Conservation (phyloP, 768 basidiomycete species). For the Exidia glandulosa region DNA sequence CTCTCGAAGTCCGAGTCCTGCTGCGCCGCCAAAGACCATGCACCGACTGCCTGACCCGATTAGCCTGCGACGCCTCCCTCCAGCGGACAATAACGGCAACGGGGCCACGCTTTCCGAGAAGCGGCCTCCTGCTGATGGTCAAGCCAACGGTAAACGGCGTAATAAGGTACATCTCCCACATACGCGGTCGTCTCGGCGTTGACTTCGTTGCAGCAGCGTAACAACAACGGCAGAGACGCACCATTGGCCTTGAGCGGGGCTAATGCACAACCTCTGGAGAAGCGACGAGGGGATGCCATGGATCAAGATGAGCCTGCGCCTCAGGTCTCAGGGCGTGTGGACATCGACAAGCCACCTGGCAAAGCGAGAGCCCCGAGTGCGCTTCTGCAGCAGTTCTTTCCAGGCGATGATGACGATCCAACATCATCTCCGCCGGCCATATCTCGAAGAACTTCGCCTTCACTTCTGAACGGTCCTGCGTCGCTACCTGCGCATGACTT, state of each 20-base stretch:
- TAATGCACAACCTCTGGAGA: not conserved
- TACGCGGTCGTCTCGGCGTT: not conserved
- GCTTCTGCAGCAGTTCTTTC: slow-evolving; percentile 65
- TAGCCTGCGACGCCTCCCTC: slow-evolving; percentile 22
- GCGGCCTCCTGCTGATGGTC: not conserved
- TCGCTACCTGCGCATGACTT: too few species aligned
- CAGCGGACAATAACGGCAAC: not conserved
- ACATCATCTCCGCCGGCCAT: slow-evolving; percentile 21
- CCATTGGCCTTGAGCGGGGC: not conserved
- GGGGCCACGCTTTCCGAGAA: too few species aligned
- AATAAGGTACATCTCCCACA: not conserved
- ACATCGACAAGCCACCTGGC: not conserved
- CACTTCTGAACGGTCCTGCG: too few species aligned
- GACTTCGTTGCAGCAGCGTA: not conserved
- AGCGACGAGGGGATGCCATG: not conserved
- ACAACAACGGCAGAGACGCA: too few species aligned
- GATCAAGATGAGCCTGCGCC: not conserved
- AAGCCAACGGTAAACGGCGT: not conserved
- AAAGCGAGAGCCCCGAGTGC: not conserved
- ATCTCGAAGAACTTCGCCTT: too few species aligned
- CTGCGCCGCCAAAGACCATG: slow-evolving; percentile 39
- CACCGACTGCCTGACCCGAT: slow-evolving; percentile 51
- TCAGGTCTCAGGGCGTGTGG: not conserved
- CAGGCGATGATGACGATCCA: slow-evolving; percentile 65
- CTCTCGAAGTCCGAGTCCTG: slow-evolving; percentile 35